Evolutionary conservation across 108 stramenopile genomes (phyloP).

Genomic region (Phaeodactylum tricornutum): DNA sequence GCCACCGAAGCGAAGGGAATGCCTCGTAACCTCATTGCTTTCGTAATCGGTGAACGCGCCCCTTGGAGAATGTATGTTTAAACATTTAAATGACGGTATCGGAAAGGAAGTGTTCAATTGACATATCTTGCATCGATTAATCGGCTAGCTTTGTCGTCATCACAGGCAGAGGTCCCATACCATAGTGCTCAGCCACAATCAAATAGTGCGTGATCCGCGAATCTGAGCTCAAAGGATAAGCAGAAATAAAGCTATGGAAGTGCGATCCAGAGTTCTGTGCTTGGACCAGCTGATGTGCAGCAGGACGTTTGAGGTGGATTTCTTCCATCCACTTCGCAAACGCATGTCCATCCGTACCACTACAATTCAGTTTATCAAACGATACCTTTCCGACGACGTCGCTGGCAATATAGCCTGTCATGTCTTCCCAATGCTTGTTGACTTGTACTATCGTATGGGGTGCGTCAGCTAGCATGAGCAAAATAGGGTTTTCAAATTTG

Average conservation of each 20-base stretch:
- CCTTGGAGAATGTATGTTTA: no score
- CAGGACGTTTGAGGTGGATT: constrained; percentile 66
- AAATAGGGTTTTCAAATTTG: constrained; percentile 72
- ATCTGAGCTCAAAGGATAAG: constrained; percentile 77
- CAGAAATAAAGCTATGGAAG: constrained; percentile 49
- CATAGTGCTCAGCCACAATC: constrained; percentile 47
- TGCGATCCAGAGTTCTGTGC: constrained; percentile 52
- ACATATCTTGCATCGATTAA: no score
- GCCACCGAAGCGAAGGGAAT: no score
- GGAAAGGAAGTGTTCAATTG: no score
- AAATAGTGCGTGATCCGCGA: constrained; percentile 78
- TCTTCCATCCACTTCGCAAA: constrained; percentile 52
- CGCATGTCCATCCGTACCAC: constrained; percentile 32
- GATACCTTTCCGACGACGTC: constrained; percentile 78
- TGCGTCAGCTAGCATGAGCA: constrained; percentile 73
- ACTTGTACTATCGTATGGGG: constrained; percentile 85
- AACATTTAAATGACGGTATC: no score
- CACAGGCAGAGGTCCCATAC: constrained; percentile 3
- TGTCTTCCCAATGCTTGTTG: constrained; percentile 81
- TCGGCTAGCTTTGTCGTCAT: no score
- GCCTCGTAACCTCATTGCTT: no score
- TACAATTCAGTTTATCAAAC: constrained; percentile 57
- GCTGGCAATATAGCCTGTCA: constrained; percentile 73
- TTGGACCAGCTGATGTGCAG: constrained; percentile 58
- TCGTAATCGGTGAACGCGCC: no score